These are phyloP conservation scores for Dryadomyces sulphureus DNA, from an alignment of 2,329 filamentous ascomycete genomes.

Conservation along the genomic window DNA sequence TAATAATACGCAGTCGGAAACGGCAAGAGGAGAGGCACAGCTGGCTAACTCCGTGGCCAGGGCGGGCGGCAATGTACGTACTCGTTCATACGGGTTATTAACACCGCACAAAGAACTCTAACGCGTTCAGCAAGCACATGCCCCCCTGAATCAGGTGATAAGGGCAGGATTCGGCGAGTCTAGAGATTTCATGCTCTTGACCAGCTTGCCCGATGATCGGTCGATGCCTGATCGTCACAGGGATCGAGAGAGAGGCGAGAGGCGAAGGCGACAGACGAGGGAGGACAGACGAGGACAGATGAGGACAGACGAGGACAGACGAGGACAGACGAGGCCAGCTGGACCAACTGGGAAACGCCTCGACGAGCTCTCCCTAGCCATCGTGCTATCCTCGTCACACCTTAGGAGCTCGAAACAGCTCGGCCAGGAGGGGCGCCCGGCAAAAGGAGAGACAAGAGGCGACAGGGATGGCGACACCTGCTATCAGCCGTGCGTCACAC, in stretches of 20 bases:
- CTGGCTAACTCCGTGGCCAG: neutral
- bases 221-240: neutral
- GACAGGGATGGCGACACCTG: neutral
- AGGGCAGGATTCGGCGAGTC: neutral
- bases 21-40: neutral
- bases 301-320: neutral
- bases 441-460: no score
- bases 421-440: neutral
- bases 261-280: no score
- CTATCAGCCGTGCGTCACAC: neutral
- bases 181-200: no score
- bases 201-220: neutral
- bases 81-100: no score
- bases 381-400: neutral
- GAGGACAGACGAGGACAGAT: neutral
- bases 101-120: neutral
- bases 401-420: neutral
- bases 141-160: neutral
- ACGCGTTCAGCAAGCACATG: neutral
- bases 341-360: no score
- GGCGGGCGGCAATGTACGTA: no score
- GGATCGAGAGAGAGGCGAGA: neutral
- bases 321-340: no score
- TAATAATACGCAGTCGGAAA: constrained; percentile 18
- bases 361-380: no score